Base-by-base conservation (phyloP, 305 asterid genomes). In the Solanum hybrid region DNA sequence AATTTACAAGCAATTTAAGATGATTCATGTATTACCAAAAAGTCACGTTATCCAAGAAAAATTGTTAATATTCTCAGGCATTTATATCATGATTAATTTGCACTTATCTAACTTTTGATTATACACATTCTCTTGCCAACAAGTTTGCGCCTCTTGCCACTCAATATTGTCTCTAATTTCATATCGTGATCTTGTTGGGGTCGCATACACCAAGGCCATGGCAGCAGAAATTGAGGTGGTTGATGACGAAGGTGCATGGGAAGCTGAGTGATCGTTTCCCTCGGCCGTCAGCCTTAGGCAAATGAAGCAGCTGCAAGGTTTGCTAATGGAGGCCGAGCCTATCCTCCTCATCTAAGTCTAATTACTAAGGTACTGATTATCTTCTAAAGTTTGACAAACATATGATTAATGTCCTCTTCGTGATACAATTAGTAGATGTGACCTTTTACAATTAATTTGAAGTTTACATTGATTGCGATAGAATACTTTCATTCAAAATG, bases 201-300 rank as follows among this genome's bases (percentile, higher is more conserved):
- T 96, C 79, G 96, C 98, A 51, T 96, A 96, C 89, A 95, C 97
- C 1, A 96, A 95, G 92, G 98, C 97, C 37, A 92, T 96, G 97
- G 98, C 97, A 29, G 97, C 98, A 89, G 98, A 96, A 92, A 96
- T 96, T 92, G 98, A 96, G 92, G 97, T 96, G 20, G 94, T 91
- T 90, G 98, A 96, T 90, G 98, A 95, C 86, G 98, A 96, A 91
- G 97, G 98, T 37, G 98, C 97, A 97, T 82, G 98, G 98, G 38
- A 96, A 95, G 92, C 94, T 95, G 89, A 95, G 98, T 46, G 98
- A 96, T 88, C 96, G 96, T 88, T 93, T 96, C 89, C 97, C 96
- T 69, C 94, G 13, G 42, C 13, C 42, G 0, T 38, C 46, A 95
- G 93, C 98, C 98, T 79, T 96, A 95, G 76, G 34, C 95, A 60